Evolutionary conservation across 1,284 basidiomycete genomes (phyloP), one percentile per base, ranked within the genome.

Genomic region (Cystobasidium slooffiae): DNA sequence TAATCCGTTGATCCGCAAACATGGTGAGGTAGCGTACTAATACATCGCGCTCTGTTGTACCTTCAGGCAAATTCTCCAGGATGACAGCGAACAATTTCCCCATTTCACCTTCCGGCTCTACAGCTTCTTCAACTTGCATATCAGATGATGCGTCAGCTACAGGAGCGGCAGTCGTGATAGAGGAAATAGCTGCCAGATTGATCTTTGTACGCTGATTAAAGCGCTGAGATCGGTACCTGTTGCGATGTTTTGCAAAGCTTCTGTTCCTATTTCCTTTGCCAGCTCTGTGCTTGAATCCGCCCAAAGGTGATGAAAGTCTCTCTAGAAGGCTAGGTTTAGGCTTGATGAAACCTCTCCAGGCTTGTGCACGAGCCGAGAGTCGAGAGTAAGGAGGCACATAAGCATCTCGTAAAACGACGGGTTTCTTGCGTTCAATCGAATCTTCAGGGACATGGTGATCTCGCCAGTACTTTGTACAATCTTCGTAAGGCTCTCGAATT

Each of bases 391-490:
- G 24, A 49, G 65, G 65, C 4, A 68, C 49, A 16, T 55, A 68
- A 10, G 51, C 18, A 52, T 68, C 51, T 39, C 65, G 65, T 37
- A 55, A 44, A 9, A 62, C 75, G 31, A 51, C 59, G 4, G 72
- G 68, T 65, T 65, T 52, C 12, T n/a, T 14, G 18, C 46, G 39
- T 65, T 65, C 62, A 14, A 65, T 72, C 62, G 74, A 63, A 68
- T 75, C n/a, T 55, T 68, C 1, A 2, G 65, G 65, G 3, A 68
- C 65, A 46, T 68, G 37, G n/a, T 68, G 51, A 22, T 68, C 65
- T 24, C 62, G 20, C 62, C 62, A 65, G 46, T 51, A 65, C 31
- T 65, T 65, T 49, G 44, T 49, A 10, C 47, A 9, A 39, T 65
- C 24, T 9, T 3, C n/a, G 24, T 65, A 51, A 1, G 10, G 20